A percentile compares a stretch with the other conserved stretches of the same genome.
Conservation (phyloP, 305 asterid species). For the Fraxinus velutina region DNA sequence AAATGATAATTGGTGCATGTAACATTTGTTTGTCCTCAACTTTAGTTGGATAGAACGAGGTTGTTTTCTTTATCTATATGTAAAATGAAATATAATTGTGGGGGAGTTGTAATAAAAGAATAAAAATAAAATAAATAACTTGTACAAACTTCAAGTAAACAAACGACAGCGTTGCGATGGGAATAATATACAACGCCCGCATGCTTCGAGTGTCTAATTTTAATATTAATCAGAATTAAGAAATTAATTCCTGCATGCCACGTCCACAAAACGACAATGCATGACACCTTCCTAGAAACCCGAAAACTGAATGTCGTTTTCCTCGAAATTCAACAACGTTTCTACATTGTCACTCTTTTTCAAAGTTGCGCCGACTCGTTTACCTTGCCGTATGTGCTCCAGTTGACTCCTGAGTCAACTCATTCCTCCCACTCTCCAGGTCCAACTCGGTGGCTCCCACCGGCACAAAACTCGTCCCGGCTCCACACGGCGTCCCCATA, state of each 20-base stretch:
- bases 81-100: background rate
- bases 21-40: slow-evolving; percentile 15
- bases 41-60: background rate
- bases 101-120: background rate
- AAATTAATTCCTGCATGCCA: background rate
- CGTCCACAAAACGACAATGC: background rate
- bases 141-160: background rate
- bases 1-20: slow-evolving; percentile 9
- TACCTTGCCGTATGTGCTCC: background rate
- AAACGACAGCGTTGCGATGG: background rate
- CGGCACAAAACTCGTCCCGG: slow-evolving; percentile 23
- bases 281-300: background rate
- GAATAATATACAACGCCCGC: background rate
- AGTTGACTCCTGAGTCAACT: slow-evolving; percentile 21
- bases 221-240: background rate
- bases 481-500: slow-evolving; percentile 33
- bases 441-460: slow-evolving; percentile 31
- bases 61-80: background rate
- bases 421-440: slow-evolving; percentile 36
- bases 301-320: background rate
- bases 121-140: background rate
- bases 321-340: background rate
- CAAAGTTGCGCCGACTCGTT: background rate
- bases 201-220: background rate
- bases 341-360: background rate